Percentiles rank a stretch among this genome's conserved stretches.
Evolutionary conservation across 768 basidiomycete species (phyloP).

Genomic region (Omphalotus guepiniiformis): DNA sequence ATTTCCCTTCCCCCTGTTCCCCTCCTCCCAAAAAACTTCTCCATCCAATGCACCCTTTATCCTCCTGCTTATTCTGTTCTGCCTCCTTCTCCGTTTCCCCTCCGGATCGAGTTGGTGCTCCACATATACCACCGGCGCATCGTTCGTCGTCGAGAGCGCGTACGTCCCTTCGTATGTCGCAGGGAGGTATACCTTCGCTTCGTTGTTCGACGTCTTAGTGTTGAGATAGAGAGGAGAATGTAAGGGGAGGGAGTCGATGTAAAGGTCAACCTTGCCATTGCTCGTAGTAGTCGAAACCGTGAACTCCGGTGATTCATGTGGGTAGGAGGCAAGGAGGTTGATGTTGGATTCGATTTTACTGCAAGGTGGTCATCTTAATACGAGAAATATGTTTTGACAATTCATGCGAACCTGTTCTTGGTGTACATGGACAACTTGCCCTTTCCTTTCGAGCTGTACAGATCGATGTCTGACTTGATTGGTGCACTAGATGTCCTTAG

Average conservation of each 20-base stretch:
- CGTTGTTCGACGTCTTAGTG: constrained; percentile 25
- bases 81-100: constrained; percentile 28
- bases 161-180: constrained; percentile 40
- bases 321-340: constrained; percentile 27
- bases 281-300: constrained; percentile 23
- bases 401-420: constrained; percentile 36
- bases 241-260: constrained; percentile 27
- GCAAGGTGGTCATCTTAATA: neutral
- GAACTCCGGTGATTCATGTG: constrained; percentile 18
- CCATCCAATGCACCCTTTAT: neutral
- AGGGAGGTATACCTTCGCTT: constrained; percentile 24
- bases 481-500: neutral
- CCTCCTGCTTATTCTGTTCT: constrained; percentile 9
- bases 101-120: constrained; percentile 24
- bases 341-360: constrained; percentile 31
- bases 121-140: constrained; percentile 15
- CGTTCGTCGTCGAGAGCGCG: constrained; percentile 23
- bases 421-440: constrained; percentile 30
- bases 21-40: constrained; percentile 13
- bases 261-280: constrained; percentile 25
- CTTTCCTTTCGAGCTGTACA: constrained; percentile 18
- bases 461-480: neutral
- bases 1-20: constrained; percentile 7
- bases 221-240: constrained; percentile 28
- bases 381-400: neutral